Base-by-base conservation (phyloP, 768 basidiomycete species). In the Sistotremastrum niveocremeum region DNA sequence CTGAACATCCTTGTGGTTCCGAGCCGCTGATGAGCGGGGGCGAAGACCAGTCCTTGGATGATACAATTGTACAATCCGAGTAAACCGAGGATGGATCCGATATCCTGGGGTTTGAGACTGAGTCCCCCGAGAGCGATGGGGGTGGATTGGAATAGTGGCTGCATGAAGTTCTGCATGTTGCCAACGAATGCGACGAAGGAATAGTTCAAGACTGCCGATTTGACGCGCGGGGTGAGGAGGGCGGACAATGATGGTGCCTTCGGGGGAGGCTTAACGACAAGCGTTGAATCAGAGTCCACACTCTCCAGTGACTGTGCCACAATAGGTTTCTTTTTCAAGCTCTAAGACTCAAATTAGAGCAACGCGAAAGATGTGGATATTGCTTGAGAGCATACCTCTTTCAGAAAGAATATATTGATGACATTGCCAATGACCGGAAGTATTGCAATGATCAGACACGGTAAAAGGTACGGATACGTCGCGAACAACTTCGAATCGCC, bases 381-480 rank as follows among this genome's bases (percentile, higher is more conserved):
- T 20, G 1, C 20, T 20, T 20, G 20, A 20, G 20, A 20, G 20
- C 20, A 20, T 20, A 20, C 72, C 64, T 76, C 74, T 51, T 70
- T 66, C 29, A 76, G 56, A 10, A 62, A 63, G 11, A 69, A 12
- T 12, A 59, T 52, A 0, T 63, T 62, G 32, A 69, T 49, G 1
- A 58, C 36, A 40, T 66, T 68, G 8, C 64, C 56, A 2, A 57
- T 8, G 7, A 70, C 59, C 1, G 72, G 60, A 9, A 68, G 47
- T 4, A 53, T 28, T 5, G 58, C 66, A 3, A 70, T 60, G 11
- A 59, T 57, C 5, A 62, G 57, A 51, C 72, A 77, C 7, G 57
- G 52, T 60, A 76, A 46, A 61, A 75, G 55, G 65, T 72, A 64
- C 0, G 78, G 79, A 47, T 73, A 72, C 43, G 65, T 57, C n/a